These are phyloP conservation scores for Schizopora paradoxa DNA, from an alignment of 1,284 basidiomycete genomes.

Conservation along the genomic window DNA sequence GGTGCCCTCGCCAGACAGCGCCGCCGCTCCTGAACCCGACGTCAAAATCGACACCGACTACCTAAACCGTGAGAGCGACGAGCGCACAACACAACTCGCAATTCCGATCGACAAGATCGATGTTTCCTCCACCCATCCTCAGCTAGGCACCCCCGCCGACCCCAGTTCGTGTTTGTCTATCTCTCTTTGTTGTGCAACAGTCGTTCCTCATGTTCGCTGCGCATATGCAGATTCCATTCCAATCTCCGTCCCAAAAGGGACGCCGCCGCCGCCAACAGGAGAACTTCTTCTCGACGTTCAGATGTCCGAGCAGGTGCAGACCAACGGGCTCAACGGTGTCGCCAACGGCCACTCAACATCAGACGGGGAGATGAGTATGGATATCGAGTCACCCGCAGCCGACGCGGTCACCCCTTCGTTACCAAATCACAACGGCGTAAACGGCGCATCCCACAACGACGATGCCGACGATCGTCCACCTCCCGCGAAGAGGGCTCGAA, in stretches of 20 bases:
- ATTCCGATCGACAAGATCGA: constrained; percentile 37
- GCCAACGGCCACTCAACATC: no score
- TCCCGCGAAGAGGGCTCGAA: constrained; percentile 62
- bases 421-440: no score
- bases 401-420: neutral
- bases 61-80: constrained; percentile 59
- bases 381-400: no score
- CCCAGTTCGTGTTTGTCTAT: constrained; percentile 39
- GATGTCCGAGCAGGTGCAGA: constrained; percentile 35
- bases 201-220: constrained; percentile 19
- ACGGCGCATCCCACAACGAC: constrained; percentile 52
- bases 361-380: no score
- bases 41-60: constrained; percentile 57
- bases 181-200: constrained; percentile 20
- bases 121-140: constrained; percentile 40
- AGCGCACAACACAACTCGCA: constrained; percentile 49
- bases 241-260: constrained; percentile 39
- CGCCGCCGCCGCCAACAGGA: constrained; percentile 42
- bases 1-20: constrained; percentile 39
- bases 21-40: constrained; percentile 40
- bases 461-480: constrained; percentile 60
- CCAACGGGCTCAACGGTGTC: constrained; percentile 12
- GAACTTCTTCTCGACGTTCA: constrained; percentile 48
- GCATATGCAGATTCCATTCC: constrained; percentile 37
- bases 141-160: constrained; percentile 40